These are phyloP conservation scores for Penicillium sp. DNA, from an alignment of 2,329 filamentous ascomycete species.

Conservation along the genomic window DNA sequence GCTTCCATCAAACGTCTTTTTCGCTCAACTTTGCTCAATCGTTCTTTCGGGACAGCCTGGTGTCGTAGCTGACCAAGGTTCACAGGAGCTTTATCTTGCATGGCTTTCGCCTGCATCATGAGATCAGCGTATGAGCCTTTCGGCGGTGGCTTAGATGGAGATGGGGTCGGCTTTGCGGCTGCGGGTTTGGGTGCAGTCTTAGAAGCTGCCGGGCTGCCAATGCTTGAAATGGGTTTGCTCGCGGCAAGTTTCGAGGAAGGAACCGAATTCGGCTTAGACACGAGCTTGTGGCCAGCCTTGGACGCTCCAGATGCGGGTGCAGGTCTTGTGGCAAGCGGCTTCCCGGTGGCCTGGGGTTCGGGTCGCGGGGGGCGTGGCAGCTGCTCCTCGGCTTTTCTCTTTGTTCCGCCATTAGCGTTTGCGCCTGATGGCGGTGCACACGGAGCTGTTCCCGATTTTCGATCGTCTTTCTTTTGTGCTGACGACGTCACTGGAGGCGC, in stretches of 20 bases:
- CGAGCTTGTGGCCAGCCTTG: conserved; percentile 20
- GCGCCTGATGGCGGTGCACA: conserved; percentile 20
- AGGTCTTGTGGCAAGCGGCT: conserved; percentile 18
- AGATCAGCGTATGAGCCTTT: conserved; percentile 60
- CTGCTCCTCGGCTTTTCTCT: conserved; percentile 46
- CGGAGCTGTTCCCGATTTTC: conserved; percentile 18
- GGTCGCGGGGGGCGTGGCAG: conserved; percentile 31
- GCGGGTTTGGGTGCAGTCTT: conserved; percentile 15
- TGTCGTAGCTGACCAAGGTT: conserved; percentile 56
- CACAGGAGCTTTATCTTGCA: conserved; percentile 47
- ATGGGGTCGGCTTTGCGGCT: neutral
- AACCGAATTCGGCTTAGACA: conserved; percentile 3
- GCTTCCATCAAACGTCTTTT: conserved; percentile 44
- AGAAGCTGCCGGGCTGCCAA: conserved; percentile 9
- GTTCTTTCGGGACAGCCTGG: conserved; percentile 53
- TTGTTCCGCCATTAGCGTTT: conserved; percentile 28
- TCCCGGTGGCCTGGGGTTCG: conserved; percentile 20
- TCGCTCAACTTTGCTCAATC: conserved; percentile 55
- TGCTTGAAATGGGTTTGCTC: conserved; percentile 23
- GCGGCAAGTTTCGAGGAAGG: conserved; percentile 6
- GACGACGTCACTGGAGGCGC: conserved; percentile 25
- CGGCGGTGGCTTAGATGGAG: conserved; percentile 48
- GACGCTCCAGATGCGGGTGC: conserved; percentile 15
- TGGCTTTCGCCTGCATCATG: conserved; percentile 57
- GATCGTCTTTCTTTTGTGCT: conserved; percentile 21